A percentile compares a stretch with the other conserved stretches of the same genome.
These are phyloP conservation scores for Chrysoporthe austroafricana DNA, from an alignment of 2,329 filamentous ascomycete species.

Conservation along the genomic window DNA sequence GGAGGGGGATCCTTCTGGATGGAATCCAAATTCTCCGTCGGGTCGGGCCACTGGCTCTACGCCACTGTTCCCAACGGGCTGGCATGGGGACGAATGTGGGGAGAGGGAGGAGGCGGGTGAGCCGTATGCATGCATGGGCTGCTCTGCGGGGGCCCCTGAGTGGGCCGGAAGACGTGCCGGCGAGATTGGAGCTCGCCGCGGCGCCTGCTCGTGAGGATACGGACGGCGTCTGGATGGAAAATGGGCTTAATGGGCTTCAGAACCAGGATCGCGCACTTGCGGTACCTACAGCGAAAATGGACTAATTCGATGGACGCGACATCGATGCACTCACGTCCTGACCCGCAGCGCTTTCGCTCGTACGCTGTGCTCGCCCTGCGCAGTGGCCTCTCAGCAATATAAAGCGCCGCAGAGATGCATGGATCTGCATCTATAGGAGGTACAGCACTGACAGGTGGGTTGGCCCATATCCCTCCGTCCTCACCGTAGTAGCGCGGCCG, in stretches of 20 bases:
- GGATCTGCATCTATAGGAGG: no score
- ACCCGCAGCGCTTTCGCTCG: background rate
- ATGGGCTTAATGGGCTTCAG: background rate
- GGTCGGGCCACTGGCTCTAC: background rate
- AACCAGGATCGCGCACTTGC: background rate
- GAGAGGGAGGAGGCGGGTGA: background rate
- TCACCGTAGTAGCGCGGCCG: background rate
- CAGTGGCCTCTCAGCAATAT: no score
- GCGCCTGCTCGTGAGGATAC: no score
- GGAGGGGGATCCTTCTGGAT: constrained; percentile 5
- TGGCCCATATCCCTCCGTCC: background rate
- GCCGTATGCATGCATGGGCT: background rate
- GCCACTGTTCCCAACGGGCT: background rate
- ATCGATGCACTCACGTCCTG: background rate
- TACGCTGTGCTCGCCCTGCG: background rate
- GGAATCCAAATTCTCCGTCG: constrained; percentile 20
- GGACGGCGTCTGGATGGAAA: background rate
- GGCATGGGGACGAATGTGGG: background rate
- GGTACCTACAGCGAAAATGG: background rate
- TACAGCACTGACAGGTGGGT: background rate
- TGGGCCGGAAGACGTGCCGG: background rate
- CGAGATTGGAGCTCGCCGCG: no score
- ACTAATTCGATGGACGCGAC: background rate
- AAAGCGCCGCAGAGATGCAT: no score
- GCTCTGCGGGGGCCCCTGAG: background rate